These are phyloP conservation scores for Cyberlindnera mrakii DNA, from an alignment of 805 yeast genomes.

Conservation along the genomic window DNA sequence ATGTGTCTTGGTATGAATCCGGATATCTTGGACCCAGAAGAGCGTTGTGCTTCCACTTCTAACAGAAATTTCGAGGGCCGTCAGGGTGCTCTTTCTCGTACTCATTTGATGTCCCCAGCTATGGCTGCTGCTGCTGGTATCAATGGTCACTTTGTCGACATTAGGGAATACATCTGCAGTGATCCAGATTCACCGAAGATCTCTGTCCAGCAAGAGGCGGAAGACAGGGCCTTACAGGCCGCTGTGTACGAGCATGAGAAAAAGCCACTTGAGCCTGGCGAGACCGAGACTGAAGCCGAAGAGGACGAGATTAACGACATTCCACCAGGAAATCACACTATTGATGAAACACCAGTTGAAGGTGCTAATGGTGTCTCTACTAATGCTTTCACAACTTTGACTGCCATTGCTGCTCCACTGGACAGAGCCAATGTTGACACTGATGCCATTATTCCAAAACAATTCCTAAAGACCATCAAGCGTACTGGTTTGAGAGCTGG, in stretches of 20 bases:
- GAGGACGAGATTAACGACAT: conserved; percentile 59
- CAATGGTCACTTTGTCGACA: conserved; percentile 84
- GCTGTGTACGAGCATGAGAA: conserved; percentile 71
- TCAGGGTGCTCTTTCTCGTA: conserved; percentile 94
- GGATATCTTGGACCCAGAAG: conserved; percentile 89
- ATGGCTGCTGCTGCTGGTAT: conserved; percentile 99
- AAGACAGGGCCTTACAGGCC: conserved; percentile 55
- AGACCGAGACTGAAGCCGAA: conserved; percentile 39
- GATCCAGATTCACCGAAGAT: conserved; percentile 57
- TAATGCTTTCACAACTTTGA: conserved; percentile 67
- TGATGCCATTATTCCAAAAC: conserved; percentile 98
- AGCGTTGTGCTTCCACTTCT: conserved; percentile 97
- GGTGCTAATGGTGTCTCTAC: conserved; percentile 46
- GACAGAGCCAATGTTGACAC: conserved; percentile 96
- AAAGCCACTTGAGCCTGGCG: conserved; percentile 50
- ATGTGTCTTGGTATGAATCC: conserved; percentile 99
- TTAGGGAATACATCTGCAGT: conserved; percentile 69
- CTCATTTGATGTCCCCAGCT: conserved; percentile 97
- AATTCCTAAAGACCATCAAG: conserved; percentile 94
- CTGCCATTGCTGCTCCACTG: conserved; percentile 90
- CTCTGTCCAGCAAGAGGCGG: conserved; percentile 37
- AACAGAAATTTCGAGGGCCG: conserved; percentile 99
- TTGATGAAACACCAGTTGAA: conserved; percentile 30
- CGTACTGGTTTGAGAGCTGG: conserved; percentile 90
- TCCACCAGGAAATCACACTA: conserved; percentile 45